Percentiles rank a stretch among this genome's conserved stretches.
These are phyloP conservation scores for Fragilaria radians DNA, from an alignment of 108 stramenopile species.

Conservation along the genomic window DNA sequence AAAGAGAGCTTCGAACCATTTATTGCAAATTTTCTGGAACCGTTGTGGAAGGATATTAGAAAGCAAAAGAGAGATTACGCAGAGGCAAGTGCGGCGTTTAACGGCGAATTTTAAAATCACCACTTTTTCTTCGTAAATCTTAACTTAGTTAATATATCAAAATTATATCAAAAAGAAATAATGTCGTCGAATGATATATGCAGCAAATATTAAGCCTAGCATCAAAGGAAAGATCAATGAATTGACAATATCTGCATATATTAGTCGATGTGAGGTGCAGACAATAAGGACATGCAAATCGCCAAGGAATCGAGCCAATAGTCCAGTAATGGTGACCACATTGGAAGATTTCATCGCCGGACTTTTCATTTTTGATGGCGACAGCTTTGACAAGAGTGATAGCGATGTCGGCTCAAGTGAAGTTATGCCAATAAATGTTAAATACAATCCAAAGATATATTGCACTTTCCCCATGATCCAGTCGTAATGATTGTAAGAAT, in stretches of 20 bases:
- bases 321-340: constrained; percentile 50
- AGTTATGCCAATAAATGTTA: constrained; percentile 49
- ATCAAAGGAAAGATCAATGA: constrained; percentile 48
- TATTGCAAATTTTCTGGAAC: constrained; percentile 72
- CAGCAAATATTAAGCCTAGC: constrained; percentile 13
- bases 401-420: constrained; percentile 59
- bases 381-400: constrained; percentile 61
- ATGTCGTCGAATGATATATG: constrained; percentile 28
- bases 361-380: constrained; percentile 30
- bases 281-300: constrained; percentile 54
- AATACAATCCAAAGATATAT: constrained; percentile 52
- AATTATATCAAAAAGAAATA: constrained; percentile 43
- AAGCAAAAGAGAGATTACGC: constrained; percentile 46
- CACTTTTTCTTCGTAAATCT: too few relatives aligned
- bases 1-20: constrained; percentile 66
- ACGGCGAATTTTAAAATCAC: constrained; percentile 74
- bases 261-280: constrained; percentile 41
- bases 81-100: constrained; percentile 67
- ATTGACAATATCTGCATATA: constrained; percentile 69
- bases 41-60: constrained; percentile 67
- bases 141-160: neutral
- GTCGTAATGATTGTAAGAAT: constrained; percentile 46
- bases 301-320: constrained; percentile 53
- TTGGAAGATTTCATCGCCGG: constrained; percentile 53
- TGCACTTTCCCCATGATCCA: constrained; percentile 57